A percentile compares a stretch with the other conserved stretches of the same genome.
These are phyloP conservation scores for Auxenochlorella pyrenoidosa DNA, from an alignment of 139 green algal genomes.

Conservation along the genomic window DNA sequence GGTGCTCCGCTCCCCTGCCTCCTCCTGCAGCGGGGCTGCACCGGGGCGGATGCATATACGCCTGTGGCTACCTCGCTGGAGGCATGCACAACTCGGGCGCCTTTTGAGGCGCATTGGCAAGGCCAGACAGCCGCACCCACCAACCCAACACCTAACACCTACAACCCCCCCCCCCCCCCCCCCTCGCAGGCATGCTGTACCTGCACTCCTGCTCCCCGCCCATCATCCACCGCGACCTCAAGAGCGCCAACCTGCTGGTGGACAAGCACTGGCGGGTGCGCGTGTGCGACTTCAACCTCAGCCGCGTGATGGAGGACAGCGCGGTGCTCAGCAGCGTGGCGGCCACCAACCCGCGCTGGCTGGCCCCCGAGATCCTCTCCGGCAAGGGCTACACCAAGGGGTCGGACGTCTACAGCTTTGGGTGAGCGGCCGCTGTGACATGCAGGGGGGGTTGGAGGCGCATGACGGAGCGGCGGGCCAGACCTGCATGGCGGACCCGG, in stretches of 20 bases:
- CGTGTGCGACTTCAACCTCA: slow-evolving; percentile 68
- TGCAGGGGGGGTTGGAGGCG: too few relatives aligned
- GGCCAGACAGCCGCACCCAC: too few relatives aligned
- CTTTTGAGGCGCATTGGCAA: too few relatives aligned
- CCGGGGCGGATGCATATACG: neutral
- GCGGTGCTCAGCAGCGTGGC: slow-evolving; percentile 57
- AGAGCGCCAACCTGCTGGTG: slow-evolving; percentile 58
- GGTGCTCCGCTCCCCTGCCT: too few relatives aligned
- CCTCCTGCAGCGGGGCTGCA: too few relatives aligned
- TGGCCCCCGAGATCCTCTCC: slow-evolving; percentile 63
- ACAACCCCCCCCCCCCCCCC: neutral
- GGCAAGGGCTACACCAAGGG: slow-evolving; percentile 58
- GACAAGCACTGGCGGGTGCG: slow-evolving; percentile 64
- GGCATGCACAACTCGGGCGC: too few relatives aligned
- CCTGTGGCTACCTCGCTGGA: neutral
- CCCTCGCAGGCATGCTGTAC: slow-evolving; percentile 63
- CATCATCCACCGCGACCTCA: slow-evolving; percentile 57
- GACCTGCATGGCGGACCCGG: neutral
- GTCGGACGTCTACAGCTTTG: slow-evolving; percentile 67
- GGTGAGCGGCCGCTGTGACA: neutral
- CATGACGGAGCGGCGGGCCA: too few relatives aligned
- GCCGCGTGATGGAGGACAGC: slow-evolving; percentile 62
- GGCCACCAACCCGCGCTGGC: slow-evolving; percentile 64
- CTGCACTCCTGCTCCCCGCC: slow-evolving; percentile 63
- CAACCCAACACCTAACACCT: too few relatives aligned